Conservation (phyloP, 352 stramenopile genomes). For the Phytophthora idaei region DNA sequence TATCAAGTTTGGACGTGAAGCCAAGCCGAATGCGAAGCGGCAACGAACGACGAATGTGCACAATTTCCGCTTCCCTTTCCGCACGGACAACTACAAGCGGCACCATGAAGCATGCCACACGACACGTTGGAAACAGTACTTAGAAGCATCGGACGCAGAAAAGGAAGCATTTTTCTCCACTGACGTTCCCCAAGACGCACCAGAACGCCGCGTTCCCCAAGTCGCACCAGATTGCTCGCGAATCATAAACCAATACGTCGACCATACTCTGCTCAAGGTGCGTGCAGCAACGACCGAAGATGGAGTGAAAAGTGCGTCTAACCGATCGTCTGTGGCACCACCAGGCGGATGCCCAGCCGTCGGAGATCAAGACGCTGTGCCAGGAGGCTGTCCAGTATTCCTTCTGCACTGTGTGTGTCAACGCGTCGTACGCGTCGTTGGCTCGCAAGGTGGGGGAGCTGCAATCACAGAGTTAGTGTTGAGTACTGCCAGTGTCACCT, state of each 20-base stretch:
- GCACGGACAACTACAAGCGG: not conserved
- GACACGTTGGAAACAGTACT: not conserved
- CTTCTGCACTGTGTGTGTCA: constrained; percentile 87
- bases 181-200: constrained; percentile 13
- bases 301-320: not conserved
- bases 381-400: constrained; percentile 66
- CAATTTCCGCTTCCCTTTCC: not conserved
- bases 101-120: not conserved
- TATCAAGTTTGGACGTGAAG: not conserved
- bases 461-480: not conserved
- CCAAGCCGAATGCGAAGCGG: not conserved
- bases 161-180: not conserved
- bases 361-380: constrained; percentile 72
- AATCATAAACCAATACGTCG: constrained; percentile 68
- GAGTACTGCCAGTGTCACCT: not conserved
- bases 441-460: constrained; percentile 50
- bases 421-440: constrained; percentile 69
- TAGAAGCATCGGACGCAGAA: not conserved
- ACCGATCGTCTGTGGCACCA: constrained; percentile 4
- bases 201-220: constrained; percentile 14
- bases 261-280: constrained; percentile 87
- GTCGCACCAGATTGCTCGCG: constrained; percentile 1
- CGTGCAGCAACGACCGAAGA: not conserved
- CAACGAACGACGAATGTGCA: not conserved
- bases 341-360: constrained; percentile 66